These are phyloP conservation scores for Metschnikowia matae DNA, from an alignment of 805 yeast genomes.

Conservation along the genomic window DNA sequence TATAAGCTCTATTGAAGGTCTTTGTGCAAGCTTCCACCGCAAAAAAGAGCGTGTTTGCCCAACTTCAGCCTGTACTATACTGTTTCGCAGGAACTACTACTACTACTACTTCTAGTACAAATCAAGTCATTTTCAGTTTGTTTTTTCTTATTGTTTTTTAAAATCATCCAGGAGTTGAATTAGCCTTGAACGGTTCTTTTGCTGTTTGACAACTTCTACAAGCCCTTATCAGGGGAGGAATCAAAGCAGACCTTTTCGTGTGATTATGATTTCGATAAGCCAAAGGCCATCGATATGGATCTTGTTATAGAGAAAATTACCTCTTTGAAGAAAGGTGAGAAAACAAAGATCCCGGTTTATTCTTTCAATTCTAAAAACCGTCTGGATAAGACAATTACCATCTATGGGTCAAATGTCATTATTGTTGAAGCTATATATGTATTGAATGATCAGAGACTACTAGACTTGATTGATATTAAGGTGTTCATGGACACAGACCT, in stretches of 20 bases:
- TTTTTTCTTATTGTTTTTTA: too few relatives aligned
- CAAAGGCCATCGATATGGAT: slow-evolving; percentile 80
- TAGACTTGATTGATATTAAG: slow-evolving; percentile 77
- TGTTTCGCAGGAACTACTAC: background rate
- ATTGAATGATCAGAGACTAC: slow-evolving; percentile 61
- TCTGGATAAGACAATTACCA: slow-evolving; percentile 62
- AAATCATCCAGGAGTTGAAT: slow-evolving; percentile 68
- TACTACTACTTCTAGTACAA: too few relatives aligned
- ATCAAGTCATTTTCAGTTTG: too few relatives aligned
- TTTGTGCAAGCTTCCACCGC: slow-evolving; percentile 31
- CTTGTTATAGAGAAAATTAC: slow-evolving; percentile 58
- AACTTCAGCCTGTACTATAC: slow-evolving; percentile 25
- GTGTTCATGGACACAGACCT: slow-evolving; percentile 91
- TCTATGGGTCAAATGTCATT: slow-evolving; percentile 92
- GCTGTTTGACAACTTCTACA: slow-evolving; percentile 88
- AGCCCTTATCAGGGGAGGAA: slow-evolving; percentile 62
- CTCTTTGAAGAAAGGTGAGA: slow-evolving; percentile 64
- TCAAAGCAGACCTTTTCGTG: slow-evolving; percentile 59
- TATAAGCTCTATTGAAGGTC: slow-evolving; percentile 38
- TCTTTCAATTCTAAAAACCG: slow-evolving; percentile 69
- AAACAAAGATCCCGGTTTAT: slow-evolving; percentile 40
- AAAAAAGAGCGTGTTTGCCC: slow-evolving; percentile 36
- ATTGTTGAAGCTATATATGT: slow-evolving; percentile 91
- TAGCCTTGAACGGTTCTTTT: slow-evolving; percentile 93
- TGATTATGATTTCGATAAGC: slow-evolving; percentile 83